A percentile compares a stretch with the other conserved stretches of the same genome.
Evolutionary conservation across 2,329 filamentous ascomycete genomes (phyloP).

Genomic region (Cercospora beticola): DNA sequence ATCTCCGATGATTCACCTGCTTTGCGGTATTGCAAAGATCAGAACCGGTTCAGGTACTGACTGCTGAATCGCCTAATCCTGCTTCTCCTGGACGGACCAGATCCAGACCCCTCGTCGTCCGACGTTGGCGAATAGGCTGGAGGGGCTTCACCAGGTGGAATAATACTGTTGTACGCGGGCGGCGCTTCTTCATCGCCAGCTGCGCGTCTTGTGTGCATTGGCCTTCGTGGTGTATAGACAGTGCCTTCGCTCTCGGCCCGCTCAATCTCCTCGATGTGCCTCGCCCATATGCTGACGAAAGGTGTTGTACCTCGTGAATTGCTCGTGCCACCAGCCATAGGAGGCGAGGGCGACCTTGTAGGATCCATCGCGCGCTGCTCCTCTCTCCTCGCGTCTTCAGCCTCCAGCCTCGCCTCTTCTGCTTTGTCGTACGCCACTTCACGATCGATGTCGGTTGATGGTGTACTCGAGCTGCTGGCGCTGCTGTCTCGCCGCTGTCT

Average conservation of each 20-base stretch:
- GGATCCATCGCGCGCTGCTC: slow-evolving; percentile 20
- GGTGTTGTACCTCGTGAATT: slow-evolving; percentile 27
- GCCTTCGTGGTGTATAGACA: slow-evolving; percentile 22
- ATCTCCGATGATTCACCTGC: neutral
- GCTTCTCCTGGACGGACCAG: slow-evolving; percentile 2
- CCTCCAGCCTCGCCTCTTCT: slow-evolving; percentile 35
- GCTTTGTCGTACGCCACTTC: slow-evolving; percentile 32
- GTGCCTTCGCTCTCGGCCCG: slow-evolving; percentile 15
- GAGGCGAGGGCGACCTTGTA: slow-evolving; percentile 13
- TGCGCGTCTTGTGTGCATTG: slow-evolving; percentile 29
- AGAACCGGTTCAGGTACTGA: slow-evolving; percentile 15
- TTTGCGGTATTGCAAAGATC: neutral
- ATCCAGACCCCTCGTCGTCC: slow-evolving; percentile 29
- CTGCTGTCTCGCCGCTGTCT: slow-evolving; percentile 31
- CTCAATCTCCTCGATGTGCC: slow-evolving; percentile 32
- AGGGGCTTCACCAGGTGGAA: slow-evolving; percentile 33
- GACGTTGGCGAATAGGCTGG: slow-evolving; percentile 36
- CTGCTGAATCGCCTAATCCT: slow-evolving; percentile 18
- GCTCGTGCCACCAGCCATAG: neutral
- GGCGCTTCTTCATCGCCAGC: slow-evolving; percentile 33
- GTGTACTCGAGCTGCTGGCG: slow-evolving; percentile 24
- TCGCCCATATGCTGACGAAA: slow-evolving; percentile 34
- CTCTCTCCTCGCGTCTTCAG: slow-evolving; percentile 27
- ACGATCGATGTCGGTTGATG: slow-evolving; percentile 20
- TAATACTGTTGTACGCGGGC: slow-evolving; percentile 34